Percentiles rank a stretch among this genome's conserved stretches.
phyloP scores from a whole-genome alignment of 2,329 filamentous ascomycete species.

The Aureobasidium sp. region DNA sequence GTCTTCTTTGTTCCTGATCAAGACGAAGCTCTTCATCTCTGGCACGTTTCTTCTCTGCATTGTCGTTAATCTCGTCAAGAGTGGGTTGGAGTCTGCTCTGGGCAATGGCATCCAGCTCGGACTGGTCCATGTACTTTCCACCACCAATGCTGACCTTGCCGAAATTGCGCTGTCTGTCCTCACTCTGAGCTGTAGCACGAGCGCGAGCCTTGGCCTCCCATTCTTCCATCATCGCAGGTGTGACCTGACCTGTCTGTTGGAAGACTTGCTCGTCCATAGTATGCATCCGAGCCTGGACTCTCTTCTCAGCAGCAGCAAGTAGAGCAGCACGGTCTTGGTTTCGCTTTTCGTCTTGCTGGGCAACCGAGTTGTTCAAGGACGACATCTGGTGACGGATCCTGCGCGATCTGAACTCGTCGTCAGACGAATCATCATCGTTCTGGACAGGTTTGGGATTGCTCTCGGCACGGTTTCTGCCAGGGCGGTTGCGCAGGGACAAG shows the following conservation, averaged over 20 bases:
- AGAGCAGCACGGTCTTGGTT: constrained; percentile 65
- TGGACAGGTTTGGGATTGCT: constrained; percentile 16
- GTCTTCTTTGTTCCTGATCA: constrained; percentile 57
- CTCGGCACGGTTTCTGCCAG: constrained; percentile 13
- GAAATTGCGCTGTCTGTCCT: constrained; percentile 49
- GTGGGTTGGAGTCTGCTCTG: constrained; percentile 69
- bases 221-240: constrained; percentile 58
- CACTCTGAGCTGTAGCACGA: constrained; percentile 56
- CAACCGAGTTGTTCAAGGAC: constrained; percentile 58
- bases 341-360: constrained; percentile 65
- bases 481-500: constrained; percentile 28
- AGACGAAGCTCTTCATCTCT: constrained; percentile 53
- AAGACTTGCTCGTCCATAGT: constrained; percentile 76
- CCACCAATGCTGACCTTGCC: constrained; percentile 63
- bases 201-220: constrained; percentile 72
- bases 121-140: constrained; percentile 68
- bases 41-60: constrained; percentile 62
- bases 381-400: constrained; percentile 74
- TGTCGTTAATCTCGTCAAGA: constrained; percentile 73
- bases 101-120: constrained; percentile 72
- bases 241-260: constrained; percentile 64
- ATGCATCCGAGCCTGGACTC: constrained; percentile 70
- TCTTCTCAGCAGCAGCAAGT: constrained; percentile 70
- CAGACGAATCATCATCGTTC: constrained; percentile 36
- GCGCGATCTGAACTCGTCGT: constrained; percentile 60